phyloP scores from a whole-genome alignment of 192 early-diverging fungal species.

The Thamnidium elegans region DNA sequence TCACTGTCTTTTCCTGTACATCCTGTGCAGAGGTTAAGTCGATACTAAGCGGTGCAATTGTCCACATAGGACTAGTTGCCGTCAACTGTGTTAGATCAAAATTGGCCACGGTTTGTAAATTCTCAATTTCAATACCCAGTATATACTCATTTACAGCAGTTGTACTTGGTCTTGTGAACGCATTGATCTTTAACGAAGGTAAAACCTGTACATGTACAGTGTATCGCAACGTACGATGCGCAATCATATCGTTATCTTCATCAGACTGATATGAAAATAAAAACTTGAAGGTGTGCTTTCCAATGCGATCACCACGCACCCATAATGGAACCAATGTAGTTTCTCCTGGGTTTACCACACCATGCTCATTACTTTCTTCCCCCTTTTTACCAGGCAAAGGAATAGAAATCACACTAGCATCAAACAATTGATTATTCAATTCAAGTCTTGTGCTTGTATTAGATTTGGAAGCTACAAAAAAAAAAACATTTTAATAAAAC shows the following conservation, averaged over 20 bases:
- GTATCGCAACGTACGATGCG: slow-evolving; percentile 65
- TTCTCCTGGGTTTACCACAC: slow-evolving; percentile 60
- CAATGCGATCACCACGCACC: slow-evolving; percentile 89
- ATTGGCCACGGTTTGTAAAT: slow-evolving; percentile 57
- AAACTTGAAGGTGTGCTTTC: slow-evolving; percentile 76
- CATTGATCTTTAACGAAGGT: slow-evolving; percentile 90
- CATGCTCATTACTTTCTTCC: slow-evolving; percentile 11
- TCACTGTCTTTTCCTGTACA: slow-evolving; percentile 40
- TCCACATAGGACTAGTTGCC: slow-evolving; percentile 70
- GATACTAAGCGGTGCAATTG: slow-evolving; percentile 53
- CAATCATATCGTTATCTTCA: slow-evolving; percentile 58
- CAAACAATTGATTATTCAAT: slow-evolving; percentile 54
- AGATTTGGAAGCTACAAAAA: slow-evolving; percentile 16
- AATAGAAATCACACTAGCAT: slow-evolving; percentile 51
- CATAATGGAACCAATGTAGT: slow-evolving; percentile 79
- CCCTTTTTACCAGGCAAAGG: slow-evolving; percentile 39
- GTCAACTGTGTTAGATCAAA: slow-evolving; percentile 69
- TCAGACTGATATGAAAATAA: slow-evolving; percentile 82
- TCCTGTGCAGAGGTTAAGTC: slow-evolving; percentile 38
- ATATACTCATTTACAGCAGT: slow-evolving; percentile 80
- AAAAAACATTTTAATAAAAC: slow-evolving; percentile 1
- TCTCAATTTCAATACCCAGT: slow-evolving; percentile 89
- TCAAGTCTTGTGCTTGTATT: slow-evolving; percentile 22
- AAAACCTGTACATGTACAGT: slow-evolving; percentile 60
- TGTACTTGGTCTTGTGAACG: slow-evolving; percentile 85